Base-by-base conservation (phyloP, 805 yeast species). In the Saccharomycopsis guyanensis region DNA sequence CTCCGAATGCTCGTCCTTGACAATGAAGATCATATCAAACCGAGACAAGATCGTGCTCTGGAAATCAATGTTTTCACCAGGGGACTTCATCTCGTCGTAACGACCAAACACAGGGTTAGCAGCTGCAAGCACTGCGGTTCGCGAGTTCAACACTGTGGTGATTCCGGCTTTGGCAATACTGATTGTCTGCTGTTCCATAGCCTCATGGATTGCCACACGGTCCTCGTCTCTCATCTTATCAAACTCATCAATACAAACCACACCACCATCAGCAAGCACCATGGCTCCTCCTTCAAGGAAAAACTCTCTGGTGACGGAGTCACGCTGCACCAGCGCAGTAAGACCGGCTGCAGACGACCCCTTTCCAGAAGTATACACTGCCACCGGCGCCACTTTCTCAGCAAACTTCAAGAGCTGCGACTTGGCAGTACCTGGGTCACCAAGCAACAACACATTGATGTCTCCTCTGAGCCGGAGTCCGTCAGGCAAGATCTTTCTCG, bases 221-320 rank as follows among this genome's bases (percentile, higher is more conserved):
- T 93, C 98, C 62, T 93, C 97, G 59, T 93, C 99, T 62, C 97
- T 75, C 99, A 93, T 93, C 71, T 93, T 93, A 65, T 93, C 99
- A 61, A 93, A 93, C 73, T 93, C 99, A 70, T 93, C 99, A 59
- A 93, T 93, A 73, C 97, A 93, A 40, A 91, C 97, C 42, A 93
- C 97, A 55, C 99, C 99, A 34, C 97, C 97, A 67, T 93, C 98
- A 0, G 99, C 98, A 42, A 93, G 70, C n/a, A 93, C 98, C 97
- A 93, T 89, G 6, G 99, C 99, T 66, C 99, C 99, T 50, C 99
- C 98, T 73, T 93, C 99, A 45, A 93, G 70, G 62, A 86, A 91
- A 63, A 91, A 93, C 57, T 93, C 98, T 53, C 96, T 71, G 0
- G 96, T 85, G 20, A 72, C 70, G 1, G 86, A 73, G 62, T 93